Evolutionary conservation across 73 alveolate species (phyloP), one percentile per base, ranked within the genome.

Genomic region (Paramecium pentaurelia): DNA sequence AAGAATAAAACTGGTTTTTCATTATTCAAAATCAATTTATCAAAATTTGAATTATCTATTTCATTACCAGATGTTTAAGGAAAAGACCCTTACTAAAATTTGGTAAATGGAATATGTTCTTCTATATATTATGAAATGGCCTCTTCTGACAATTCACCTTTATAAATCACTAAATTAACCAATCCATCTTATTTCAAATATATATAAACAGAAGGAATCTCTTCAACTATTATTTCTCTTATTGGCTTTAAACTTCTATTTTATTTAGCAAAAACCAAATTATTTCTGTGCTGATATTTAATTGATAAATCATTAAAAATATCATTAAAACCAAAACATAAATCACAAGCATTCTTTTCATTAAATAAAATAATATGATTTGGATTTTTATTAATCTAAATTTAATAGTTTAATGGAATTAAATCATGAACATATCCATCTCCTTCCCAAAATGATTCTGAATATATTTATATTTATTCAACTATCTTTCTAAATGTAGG

Each of bases 311-410:
- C 97, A 27, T 94, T 96, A 93, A 94, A 97, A 83, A 94, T 94
- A 54, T 99, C 99, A 32, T 96, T 98, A 71, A 98, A 96, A 58
- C 96, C 92, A 92, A 97, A 95, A 96, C 99, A 98, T 96, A 97
- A 98, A 59, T 99, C 99, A 92, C 99, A 98, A 97, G 98, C 97
- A 58, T 99, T 99, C 71, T 98, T 98, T 90, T 98, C 97, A 94
- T 94, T 97, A 94, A 97, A 96, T 60, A 98, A 97, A 86, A 98
- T 94, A 80, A 97, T 99, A 92, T 98, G 98, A 36, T 94, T 87
- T 84, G 93, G 96, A 71, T 86, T 92, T 71, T 98, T 96, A 20
- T 92, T 44, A 47, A 97, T 99, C 37, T 96, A 95, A 71, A 95
- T 93, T 68, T 97, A 37, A 95, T 95, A 98, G 92, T 75, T 75